These are phyloP conservation scores for Solanum habrochaites DNA, from an alignment of 257 asterid genomes.

Conservation along the genomic window DNA sequence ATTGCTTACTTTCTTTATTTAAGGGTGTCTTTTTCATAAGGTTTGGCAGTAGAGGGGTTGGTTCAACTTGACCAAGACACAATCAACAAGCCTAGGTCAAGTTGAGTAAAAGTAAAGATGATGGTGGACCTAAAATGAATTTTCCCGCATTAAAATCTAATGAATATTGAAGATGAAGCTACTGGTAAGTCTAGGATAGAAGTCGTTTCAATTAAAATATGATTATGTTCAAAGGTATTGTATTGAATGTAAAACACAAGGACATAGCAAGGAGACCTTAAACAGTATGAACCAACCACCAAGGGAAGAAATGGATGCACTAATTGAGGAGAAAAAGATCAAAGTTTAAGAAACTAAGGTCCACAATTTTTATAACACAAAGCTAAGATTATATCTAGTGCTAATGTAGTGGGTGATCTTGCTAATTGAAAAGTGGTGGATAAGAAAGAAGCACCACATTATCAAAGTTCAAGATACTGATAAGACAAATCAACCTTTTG, in stretches of 20 bases:
- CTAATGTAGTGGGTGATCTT: neutral
- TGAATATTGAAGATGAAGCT: neutral
- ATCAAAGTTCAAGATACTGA: neutral
- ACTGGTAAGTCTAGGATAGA: neutral
- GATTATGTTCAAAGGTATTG: neutral
- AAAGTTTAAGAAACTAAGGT: neutral
- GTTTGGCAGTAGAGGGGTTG: neutral
- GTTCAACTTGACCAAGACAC: neutral
- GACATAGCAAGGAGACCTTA: neutral
- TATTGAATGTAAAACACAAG: neutral
- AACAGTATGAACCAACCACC: neutral
- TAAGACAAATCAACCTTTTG: neutral
- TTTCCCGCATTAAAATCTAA: neutral
- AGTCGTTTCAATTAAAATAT: neutral
- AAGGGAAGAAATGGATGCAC: neutral
- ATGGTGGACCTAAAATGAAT: neutral
- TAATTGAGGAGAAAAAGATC: neutral
- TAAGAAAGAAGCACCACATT: neutral
- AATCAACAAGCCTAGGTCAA: neutral
- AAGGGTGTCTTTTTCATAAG: neutral
- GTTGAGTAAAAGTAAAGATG: neutral
- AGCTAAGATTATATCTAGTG: neutral
- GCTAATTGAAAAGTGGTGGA: neutral
- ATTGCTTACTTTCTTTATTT: neutral
- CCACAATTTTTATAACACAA: neutral